Base-by-base conservation (phyloP, 805 yeast genomes). In the Naumovozyma dairenensis region DNA sequence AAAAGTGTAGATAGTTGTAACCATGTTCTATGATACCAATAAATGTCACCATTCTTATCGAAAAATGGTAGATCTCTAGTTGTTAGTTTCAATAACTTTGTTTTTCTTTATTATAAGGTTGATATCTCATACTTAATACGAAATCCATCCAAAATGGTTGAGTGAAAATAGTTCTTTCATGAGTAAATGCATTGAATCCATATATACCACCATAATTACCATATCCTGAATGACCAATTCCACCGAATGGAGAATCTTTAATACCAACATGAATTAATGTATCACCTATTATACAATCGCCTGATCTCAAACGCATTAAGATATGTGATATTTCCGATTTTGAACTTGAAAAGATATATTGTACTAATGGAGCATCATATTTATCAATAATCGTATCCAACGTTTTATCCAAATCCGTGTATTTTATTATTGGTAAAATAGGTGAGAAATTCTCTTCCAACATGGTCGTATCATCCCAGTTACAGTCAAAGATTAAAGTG, bases 381-480 rank as follows among this genome's bases (percentile, higher is more conserved):
- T 60, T 41, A 16, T 46, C 39, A 9, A 67, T 50, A 8, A 79
- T 67, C 2, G 64, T 44, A 15, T 59, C 55, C 27, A 78, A 53
- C 0, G 69, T 69, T 2, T 57, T 59, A 12, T 60, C 56, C 31
- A 79, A 57, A 33, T 66, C 53, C 1, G 56, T 43, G 50, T 73
- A 80, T 35, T 66, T 60, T 22, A 86, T 40, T 19, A 87, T 65
- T 12, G 96, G 96, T 44, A 87, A 62, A 2, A 87, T 61, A 5
- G 97, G 96, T 2, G 87, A 93, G 60, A 87, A 87, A 21, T 82
- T 59, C 59, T 87, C 96, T 27, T 66, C 72, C 39, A 66, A 50
- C 94, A 87, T 83, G 19, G 77, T 53, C 0, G 78, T 39, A 58
- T 89, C 96, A 27, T 67, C 62, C 71, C 80, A 74, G 4, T 53